Conservation (phyloP, 176 grass and related monocot species). For the Oryza brachyantha region DNA sequence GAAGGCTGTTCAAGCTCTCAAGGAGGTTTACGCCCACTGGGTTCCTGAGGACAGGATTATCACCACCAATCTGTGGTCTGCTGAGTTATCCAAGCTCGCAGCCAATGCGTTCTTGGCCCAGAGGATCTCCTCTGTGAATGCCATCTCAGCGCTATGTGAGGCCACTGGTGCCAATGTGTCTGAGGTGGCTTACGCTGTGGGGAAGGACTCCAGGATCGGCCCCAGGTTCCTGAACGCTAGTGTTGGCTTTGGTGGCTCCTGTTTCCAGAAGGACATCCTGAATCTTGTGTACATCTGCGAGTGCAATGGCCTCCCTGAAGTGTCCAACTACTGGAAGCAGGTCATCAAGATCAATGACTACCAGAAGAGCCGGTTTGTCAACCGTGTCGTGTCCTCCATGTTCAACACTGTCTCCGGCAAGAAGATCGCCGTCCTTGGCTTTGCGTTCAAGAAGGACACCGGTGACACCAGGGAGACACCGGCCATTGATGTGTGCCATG, state of each 20-base stretch:
- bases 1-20: constrained; percentile 76
- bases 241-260: constrained; percentile 77
- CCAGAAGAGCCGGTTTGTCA: constrained; percentile 77
- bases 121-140: constrained; percentile 87
- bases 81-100: constrained; percentile 81
- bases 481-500: constrained; percentile 77
- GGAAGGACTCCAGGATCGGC: constrained; percentile 77
- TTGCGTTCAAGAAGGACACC: constrained; percentile 85
- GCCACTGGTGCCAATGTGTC: constrained; percentile 74
- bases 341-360: constrained; percentile 98
- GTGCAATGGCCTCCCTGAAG: constrained; percentile 81
- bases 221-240: constrained; percentile 89
- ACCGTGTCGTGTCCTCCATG: constrained; percentile 25
- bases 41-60: constrained; percentile 85
- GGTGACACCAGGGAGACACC: constrained; percentile 88
- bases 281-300: constrained; percentile 88
- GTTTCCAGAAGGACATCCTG: constrained; percentile 89
- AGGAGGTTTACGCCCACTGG: constrained; percentile 80
- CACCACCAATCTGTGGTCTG: constrained; percentile 83
- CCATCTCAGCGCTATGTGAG: constrained; percentile 78
- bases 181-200: constrained; percentile 69
- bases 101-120: constrained; percentile 83
- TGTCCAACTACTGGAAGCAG: constrained; percentile 90
- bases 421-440: constrained; percentile 14
- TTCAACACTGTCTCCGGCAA: constrained; percentile 26